Evolutionary conservation across 805 yeast species (phyloP), one percentile per base, ranked within the genome.

Genomic region (Scheffersomyces stipitis): DNA sequence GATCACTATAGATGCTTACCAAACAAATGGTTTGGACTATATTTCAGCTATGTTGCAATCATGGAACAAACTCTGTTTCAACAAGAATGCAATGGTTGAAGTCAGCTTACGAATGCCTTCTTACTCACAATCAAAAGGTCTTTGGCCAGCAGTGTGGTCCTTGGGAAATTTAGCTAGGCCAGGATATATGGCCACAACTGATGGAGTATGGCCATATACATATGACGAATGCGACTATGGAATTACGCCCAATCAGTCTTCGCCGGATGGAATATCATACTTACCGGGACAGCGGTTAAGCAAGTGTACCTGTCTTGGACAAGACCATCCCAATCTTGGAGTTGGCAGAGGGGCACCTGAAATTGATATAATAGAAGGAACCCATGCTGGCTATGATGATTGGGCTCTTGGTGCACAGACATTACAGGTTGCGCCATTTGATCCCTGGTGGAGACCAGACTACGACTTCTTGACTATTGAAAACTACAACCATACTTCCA

Each of bases 361-460:
- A 40, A 52, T 54, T 27, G 60, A 54, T 46, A 48, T 46, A 26
- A 34, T 54, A 16, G 60, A 54, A 28, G 60, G 51, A 5, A 56
- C 45, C 18, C 40, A 46, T 10, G 44, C 29, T 4, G 28, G 45
- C 26, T 67, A 60, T 9, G 37, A 70, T 15, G 43, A 48, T 27
- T 55, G 66, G 43, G 36, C 33, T 22, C 42, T 43, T 5, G 57
- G 57, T 3, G 49, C 70, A 10, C 74, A 69, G 44, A 65, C 75
- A 1, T 46, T 58, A 32, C 72, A 69, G 40, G 56, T 66, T n/a
- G 72, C 73, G 4, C 72, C 74, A 8, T 62, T 65, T 46, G 74
- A 69, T 38, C 54, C 66, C 17, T 66, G 73, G 72, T 65, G 63
- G 51, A 48, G 58, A 38, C 72, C 73, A 3, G 71, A 66, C 38